These are phyloP conservation scores for Apophysomyces elegans DNA, from an alignment of 371 early-diverging fungal genomes.

Conservation along the genomic window DNA sequence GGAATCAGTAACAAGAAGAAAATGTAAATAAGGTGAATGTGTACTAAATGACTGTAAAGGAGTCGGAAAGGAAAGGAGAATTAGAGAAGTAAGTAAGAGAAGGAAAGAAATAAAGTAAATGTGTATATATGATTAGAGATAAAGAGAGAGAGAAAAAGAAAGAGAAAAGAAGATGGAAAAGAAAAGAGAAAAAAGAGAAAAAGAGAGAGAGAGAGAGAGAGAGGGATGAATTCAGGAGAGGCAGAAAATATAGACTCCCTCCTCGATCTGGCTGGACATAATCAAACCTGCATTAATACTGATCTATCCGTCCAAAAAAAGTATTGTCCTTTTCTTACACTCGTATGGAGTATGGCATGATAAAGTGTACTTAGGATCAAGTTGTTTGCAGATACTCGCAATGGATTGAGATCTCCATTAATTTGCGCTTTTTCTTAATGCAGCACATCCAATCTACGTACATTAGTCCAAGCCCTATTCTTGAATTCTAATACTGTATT, in stretches of 20 bases:
- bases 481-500: too few species aligned
- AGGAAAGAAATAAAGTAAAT: background rate
- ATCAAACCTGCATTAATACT: background rate
- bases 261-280: background rate
- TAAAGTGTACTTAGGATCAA: too few species aligned
- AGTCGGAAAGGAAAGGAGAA: background rate
- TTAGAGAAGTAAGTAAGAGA: background rate
- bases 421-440: too few species aligned
- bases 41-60: background rate
- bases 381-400: too few species aligned
- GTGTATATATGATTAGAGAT: background rate
- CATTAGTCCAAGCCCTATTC: too few species aligned
- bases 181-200: constrained; percentile 13
- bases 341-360: too few species aligned
- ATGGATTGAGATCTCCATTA: too few species aligned
- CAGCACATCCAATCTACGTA: too few species aligned
- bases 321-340: too few species aligned
- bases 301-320: too few species aligned
- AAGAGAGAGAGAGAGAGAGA: constrained; percentile 17
- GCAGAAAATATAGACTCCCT: background rate
- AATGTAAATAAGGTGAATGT: background rate
- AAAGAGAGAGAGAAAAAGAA: constrained; percentile 8
- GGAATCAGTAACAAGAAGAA: background rate
- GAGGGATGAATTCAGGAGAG: constrained; percentile 19
- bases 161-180: constrained; percentile 17